Evolutionary conservation across 1,284 basidiomycete genomes (phyloP).

Genomic region (Cronartium ribicola): DNA sequence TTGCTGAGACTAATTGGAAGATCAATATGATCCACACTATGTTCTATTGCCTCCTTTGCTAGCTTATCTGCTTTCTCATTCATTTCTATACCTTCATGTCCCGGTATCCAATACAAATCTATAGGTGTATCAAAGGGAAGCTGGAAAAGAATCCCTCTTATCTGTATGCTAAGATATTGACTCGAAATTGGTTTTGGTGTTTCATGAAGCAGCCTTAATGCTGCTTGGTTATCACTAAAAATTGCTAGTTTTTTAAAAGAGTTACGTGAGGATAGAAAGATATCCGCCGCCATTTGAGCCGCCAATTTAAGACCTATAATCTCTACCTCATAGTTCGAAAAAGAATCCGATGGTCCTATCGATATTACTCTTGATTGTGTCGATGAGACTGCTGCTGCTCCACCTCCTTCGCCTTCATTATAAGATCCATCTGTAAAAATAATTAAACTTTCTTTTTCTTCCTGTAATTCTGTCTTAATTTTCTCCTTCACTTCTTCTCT

Average conservation of each 20-base stretch:
- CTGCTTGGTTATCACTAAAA: background rate
- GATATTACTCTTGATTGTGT: background rate
- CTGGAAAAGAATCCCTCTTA: background rate
- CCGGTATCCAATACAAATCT: background rate
- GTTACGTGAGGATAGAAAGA: background rate
- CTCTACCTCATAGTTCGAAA: background rate
- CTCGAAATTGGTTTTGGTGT: background rate
- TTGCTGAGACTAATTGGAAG: too few species aligned
- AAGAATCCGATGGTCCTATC: background rate
- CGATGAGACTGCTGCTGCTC: background rate
- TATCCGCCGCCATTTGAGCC: background rate
- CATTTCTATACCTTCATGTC: background rate
- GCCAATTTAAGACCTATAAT: background rate
- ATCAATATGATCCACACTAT: background rate
- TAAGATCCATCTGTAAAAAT: background rate
- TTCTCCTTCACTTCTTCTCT: background rate
- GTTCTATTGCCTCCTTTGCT: background rate
- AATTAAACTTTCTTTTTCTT: background rate
- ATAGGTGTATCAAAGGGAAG: background rate
- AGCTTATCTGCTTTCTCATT: background rate
- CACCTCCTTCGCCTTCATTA: background rate
- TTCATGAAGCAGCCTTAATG: background rate
- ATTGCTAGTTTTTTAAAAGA: background rate
- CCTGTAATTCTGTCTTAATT: background rate
- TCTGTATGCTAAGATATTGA: background rate